Evolutionary conservation across 192 early-diverging fungal species (phyloP), one percentile per base, ranked within the genome.

Genomic region (Coemansia javaensis): DNA sequence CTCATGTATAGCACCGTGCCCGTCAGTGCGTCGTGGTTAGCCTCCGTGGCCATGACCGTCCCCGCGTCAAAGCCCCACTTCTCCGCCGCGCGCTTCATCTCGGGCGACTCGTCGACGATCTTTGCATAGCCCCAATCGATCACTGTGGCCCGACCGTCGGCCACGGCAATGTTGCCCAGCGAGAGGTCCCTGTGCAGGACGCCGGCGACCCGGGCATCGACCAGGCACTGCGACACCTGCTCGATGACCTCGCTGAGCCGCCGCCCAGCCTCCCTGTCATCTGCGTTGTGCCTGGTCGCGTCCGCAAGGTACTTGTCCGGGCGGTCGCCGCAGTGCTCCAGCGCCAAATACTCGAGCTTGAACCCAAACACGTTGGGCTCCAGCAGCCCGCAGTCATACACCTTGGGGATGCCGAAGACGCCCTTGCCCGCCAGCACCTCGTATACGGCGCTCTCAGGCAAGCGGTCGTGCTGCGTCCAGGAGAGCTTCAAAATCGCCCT

Each of bases 381-480:
- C 7, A 54, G 22, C 4, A 53, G 20, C 0, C 50, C 44, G 14
- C 40, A 42, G 4, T 15, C 18, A 7, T 25, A 37, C 0, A 61
- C 32, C 3, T 37, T 10, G 1, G 59, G 50, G 7, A 53, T 44
- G 3, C 20, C 23, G 0, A 7, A 18, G 21, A 38, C 25, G 18
- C 20, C 18, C 1, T 9, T 9, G 5, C n/a, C 7, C 0, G 25
- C 5, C 2, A 61, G 44, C 2, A 48, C 32, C 13, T 48, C 44
- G 20, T 53, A 61, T 3, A 47, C 28, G 1, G 59, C 59, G 28
- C 50, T 32, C 25, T 61, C 59, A 1, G 50, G 50, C 14, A 53
- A 18, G 0, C 42, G 37, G 14, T 21, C 37, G 4, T 12, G 20
- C 0, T 16, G 50, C 5, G 43, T 44, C 42, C 32, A 61, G n/a